Conservation (phyloP, 2,329 filamentous ascomycete genomes). For the Chrysoporthe deuterocubensis region DNA sequence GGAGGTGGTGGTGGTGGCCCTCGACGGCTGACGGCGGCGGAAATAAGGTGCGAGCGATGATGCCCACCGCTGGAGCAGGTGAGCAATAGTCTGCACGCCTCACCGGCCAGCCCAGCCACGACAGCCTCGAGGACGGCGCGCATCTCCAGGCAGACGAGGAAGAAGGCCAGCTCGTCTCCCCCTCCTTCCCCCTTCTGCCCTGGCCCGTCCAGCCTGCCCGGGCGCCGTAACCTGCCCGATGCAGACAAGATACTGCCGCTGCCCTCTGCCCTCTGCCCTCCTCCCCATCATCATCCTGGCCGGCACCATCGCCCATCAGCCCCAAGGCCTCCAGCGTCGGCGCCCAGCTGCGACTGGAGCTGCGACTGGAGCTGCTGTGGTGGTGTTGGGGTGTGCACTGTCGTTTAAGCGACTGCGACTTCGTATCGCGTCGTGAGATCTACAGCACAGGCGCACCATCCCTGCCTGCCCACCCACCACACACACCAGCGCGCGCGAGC, state of each 20-base stretch:
- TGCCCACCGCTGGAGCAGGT: background rate
- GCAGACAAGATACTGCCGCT: background rate
- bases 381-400: too few relatives aligned
- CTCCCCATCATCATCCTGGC: background rate
- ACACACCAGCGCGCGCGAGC: too few relatives aligned
- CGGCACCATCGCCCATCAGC: too few relatives aligned
- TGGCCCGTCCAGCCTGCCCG: too few relatives aligned
- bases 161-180: background rate
- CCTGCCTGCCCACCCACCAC: background rate
- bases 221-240: background rate
- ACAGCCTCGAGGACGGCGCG: background rate
- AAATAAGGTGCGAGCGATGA: background rate
- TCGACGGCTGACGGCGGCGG: background rate
- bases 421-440: too few relatives aligned
- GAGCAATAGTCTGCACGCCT: constrained; percentile 3
- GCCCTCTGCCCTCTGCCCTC: background rate
- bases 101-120: background rate
- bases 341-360: too few relatives aligned
- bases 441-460: background rate
- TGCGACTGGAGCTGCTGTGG: too few relatives aligned
- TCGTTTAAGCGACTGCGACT: too few relatives aligned
- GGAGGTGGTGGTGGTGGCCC: background rate
- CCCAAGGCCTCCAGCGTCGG: too few relatives aligned
- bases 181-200: background rate
- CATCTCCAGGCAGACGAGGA: background rate